A percentile compares a stretch with the other conserved stretches of the same genome.
These are phyloP conservation scores for Acacia crassicarpa DNA, from an alignment of 306 rosid genomes.

Conservation along the genomic window DNA sequence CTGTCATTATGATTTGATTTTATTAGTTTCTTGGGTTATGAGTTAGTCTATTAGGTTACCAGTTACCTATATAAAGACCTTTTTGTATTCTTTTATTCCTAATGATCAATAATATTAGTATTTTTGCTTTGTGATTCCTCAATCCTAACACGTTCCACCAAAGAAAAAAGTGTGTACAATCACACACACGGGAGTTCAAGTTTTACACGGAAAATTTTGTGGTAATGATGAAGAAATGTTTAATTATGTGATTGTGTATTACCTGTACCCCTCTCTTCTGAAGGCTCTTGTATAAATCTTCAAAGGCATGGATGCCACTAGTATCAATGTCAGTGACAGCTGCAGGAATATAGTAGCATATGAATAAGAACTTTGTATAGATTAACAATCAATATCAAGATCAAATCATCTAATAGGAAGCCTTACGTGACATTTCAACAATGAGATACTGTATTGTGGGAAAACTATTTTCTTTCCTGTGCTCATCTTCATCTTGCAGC, in stretches of 20 bases:
- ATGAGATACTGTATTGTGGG: slow-evolving; percentile 43
- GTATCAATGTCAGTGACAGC: slow-evolving; percentile 84
- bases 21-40: no score
- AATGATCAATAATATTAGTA: no score
- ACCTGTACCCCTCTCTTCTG: slow-evolving; percentile 60
- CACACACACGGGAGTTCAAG: no score
- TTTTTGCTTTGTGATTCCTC: no score
- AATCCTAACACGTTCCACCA: no score
- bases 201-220: background rate
- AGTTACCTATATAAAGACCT: no score
- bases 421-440: slow-evolving; percentile 88
- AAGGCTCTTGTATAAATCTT: slow-evolving; percentile 52
- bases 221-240: background rate
- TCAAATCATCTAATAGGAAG: slow-evolving; percentile 1
- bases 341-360: slow-evolving; percentile 23
- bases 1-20: no score
- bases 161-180: no score
- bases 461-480: slow-evolving; percentile 7
- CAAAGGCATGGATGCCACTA: slow-evolving; percentile 73
- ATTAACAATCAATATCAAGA: background rate
- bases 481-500: slow-evolving; percentile 59
- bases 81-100: no score
- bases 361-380: background rate
- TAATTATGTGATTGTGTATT: slow-evolving; percentile 8
- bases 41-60: no score